phyloP scores from a whole-genome alignment of 805 yeast genomes.

The Debaryomyces prosopidis region DNA sequence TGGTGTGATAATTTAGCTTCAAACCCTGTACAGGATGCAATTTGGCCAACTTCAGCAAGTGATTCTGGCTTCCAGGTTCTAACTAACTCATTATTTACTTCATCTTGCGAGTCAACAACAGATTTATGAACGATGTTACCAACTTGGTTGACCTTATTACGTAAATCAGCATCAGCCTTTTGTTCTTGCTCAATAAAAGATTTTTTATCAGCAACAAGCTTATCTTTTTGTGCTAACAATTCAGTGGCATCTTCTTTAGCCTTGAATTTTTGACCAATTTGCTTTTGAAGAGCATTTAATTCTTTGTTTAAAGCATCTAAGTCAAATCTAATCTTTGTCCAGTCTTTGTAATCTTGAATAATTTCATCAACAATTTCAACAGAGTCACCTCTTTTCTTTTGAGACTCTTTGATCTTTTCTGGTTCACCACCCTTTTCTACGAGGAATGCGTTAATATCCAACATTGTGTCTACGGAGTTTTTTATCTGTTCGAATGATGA shows the following conservation, averaged over 20 bases:
- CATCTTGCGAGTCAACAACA: slow-evolving; percentile 84
- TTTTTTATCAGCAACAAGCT: slow-evolving; percentile 68
- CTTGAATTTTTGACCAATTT: slow-evolving; percentile 88
- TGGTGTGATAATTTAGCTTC: slow-evolving; percentile 89
- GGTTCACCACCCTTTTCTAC: slow-evolving; percentile 98
- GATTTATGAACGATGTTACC: slow-evolving; percentile 95
- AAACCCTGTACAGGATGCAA: slow-evolving; percentile 76
- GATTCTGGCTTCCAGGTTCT: slow-evolving; percentile 87
- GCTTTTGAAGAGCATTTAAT: slow-evolving; percentile 87
- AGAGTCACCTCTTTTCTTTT: slow-evolving; percentile 89
- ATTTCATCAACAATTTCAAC: slow-evolving; percentile 97
- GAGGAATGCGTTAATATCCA: slow-evolving; percentile 88
- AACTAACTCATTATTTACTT: slow-evolving; percentile 86
- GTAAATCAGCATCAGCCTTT: slow-evolving; percentile 73
- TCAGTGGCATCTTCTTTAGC: slow-evolving; percentile 92
- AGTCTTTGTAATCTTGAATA: slow-evolving; percentile 83
- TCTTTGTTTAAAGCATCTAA: slow-evolving; percentile 88
- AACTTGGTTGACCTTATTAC: slow-evolving; percentile 79
- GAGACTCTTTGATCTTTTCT: slow-evolving; percentile 81
- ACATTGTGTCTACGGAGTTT: slow-evolving; percentile 48
- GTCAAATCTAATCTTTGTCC: slow-evolving; percentile 83
- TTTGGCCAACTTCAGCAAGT: slow-evolving; percentile 53
- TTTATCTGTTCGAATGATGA: background rate
- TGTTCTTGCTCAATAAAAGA: slow-evolving; percentile 66
- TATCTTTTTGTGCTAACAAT: slow-evolving; percentile 78